Percentiles rank a stretch among this genome's conserved stretches.
Evolutionary conservation across 2,329 filamentous ascomycete genomes (phyloP).

Genomic region (Fusarium xylarioides): DNA sequence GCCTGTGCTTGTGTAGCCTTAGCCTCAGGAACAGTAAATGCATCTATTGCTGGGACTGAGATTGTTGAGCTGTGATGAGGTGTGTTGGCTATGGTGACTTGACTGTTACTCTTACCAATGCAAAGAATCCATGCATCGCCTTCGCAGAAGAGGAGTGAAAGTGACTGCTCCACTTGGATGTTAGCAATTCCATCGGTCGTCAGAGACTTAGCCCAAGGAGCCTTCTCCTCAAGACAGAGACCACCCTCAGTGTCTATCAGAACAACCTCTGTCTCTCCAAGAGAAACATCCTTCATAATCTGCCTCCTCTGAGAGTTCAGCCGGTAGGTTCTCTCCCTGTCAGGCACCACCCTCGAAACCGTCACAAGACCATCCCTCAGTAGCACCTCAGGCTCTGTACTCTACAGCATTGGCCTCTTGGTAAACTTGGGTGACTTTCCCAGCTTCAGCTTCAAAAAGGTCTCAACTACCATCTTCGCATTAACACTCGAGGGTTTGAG

Average conservation of each 20-base stretch:
- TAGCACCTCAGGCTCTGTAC: background rate
- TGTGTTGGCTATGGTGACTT: background rate
- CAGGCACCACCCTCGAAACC: background rate
- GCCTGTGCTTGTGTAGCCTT: background rate
- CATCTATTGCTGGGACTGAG: background rate
- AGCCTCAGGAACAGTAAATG: fast-evolving
- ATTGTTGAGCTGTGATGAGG: background rate
- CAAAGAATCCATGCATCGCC: background rate
- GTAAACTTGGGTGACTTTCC: background rate
- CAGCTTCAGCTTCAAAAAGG: constrained; percentile 1
- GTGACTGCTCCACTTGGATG: background rate
- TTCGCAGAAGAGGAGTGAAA: background rate
- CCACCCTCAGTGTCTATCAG: background rate
- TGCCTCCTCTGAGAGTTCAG: background rate
- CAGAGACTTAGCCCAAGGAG: background rate
- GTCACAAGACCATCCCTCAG: background rate
- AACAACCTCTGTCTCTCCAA: background rate
- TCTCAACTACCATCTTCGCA: background rate
- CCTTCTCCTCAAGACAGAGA: background rate
- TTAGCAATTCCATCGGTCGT: background rate
- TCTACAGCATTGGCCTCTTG: background rate
- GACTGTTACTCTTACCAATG: background rate
- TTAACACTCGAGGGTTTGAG: background rate
- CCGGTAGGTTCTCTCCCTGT: background rate
- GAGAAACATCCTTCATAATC: background rate